Conservation (phyloP, 208 protist genomes). For the Leishmania amazonensis region DNA sequence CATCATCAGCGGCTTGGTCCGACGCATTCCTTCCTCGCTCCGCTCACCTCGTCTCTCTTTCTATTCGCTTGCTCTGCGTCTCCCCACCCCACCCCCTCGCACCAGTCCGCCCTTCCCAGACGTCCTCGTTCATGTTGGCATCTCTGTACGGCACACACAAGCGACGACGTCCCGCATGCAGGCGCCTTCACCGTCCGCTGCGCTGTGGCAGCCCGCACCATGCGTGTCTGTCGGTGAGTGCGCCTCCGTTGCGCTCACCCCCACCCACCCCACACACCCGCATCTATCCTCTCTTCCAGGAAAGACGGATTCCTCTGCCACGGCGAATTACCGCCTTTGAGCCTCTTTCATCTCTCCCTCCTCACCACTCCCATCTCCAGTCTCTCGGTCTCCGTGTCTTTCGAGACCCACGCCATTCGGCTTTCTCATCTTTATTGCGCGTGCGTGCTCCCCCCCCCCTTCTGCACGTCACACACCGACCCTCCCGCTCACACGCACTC, state of each 20-base stretch:
- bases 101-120: no score
- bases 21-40: not conserved
- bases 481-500: not conserved
- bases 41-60: not conserved
- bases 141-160: not conserved
- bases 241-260: not conserved
- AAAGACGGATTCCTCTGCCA: no score
- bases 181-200: not conserved
- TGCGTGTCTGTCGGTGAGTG: not conserved
- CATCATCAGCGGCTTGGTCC: not conserved
- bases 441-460: not conserved
- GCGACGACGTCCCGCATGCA: no score
- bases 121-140: not conserved
- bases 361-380: not conserved
- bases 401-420: not conserved
- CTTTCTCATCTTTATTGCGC: not conserved
- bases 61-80: not conserved
- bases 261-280: not conserved
- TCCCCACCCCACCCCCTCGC: no score
- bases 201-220: not conserved
- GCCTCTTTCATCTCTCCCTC: not conserved
- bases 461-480: not conserved
- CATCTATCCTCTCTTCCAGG: no score
- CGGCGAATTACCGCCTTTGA: not conserved
- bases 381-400: not conserved